Base-by-base conservation (phyloP, 805 yeast genomes). In the Metschnikowia peoriensis region DNA sequence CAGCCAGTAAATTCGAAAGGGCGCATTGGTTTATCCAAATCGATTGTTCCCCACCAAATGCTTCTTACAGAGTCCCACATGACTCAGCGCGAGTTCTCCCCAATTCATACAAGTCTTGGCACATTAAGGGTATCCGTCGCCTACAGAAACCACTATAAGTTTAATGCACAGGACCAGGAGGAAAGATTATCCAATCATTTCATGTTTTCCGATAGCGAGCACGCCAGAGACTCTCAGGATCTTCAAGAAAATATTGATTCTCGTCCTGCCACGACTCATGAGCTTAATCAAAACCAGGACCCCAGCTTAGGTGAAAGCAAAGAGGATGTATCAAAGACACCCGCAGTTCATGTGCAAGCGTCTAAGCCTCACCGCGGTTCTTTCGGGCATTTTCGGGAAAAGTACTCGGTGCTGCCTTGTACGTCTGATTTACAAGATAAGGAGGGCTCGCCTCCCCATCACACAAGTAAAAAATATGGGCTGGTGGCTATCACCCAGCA, bases 1-100 rank as follows among this genome's bases (percentile, higher is more conserved):
- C 81, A 83, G 58, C 86, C 94, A 0, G 88, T 92, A 29, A 76
- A 84, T 10, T 86, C 96, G 1, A 85, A 84, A 64, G 96, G 97
- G 2, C 73, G 97, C 55, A 80, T 91, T 27, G 97, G 97, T 0
- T 75, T 93, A 49, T 85, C 93, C 55, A 86, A 87, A 65, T 72
- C 85, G 4, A 78, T 86, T 2, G 78, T 83, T 51, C 82, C 68
- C 54, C 73, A 66, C 50, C 73, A 69, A 49, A 62, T 67, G 67
- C 62, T 67, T 16, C 53, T 63, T 16, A 56, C 69, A 1, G 71
- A 69, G 32, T 70, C 83, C 15, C 89, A 86, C 61, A 70, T 87
- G 53, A 77, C 76, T 28, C 87, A 85, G 46, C 82, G 82, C 61
- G 76, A 76, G 50, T 79, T 94, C 50, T 78, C 81, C 5, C 89